phyloP scores from a whole-genome alignment of 164 flowering plant genomes.

The Berberis vulgaris region DNA sequence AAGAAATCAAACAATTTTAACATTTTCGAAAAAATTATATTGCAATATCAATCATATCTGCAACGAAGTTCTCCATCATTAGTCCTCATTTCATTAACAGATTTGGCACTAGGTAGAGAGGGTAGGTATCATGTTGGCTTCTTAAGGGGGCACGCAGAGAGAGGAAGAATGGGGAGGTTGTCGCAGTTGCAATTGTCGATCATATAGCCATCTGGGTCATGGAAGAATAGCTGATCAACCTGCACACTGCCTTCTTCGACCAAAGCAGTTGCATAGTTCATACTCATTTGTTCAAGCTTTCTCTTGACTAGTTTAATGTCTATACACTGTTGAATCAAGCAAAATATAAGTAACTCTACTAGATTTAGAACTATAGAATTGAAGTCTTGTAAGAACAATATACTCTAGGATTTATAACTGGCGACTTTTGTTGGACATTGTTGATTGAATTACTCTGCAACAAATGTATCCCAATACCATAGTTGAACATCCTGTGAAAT shows the following conservation, averaged over 20 bases:
- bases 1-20: background rate
- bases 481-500: no score
- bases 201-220: conserved; percentile 20
- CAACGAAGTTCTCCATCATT: conserved; percentile 60
- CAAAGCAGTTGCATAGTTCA: background rate
- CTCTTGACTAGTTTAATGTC: no score
- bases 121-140: background rate
- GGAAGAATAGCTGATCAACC: conserved; percentile 78
- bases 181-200: no score
- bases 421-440: no score
- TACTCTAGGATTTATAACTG: no score
- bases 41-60: conserved; percentile 48
- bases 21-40: background rate
- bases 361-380: no score
- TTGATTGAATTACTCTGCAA: no score
- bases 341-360: no score
- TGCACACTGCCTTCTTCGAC: conserved; percentile 55
- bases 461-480: no score
- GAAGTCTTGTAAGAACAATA: no score
- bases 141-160: conserved; percentile 40
- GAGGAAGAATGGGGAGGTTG: conserved; percentile 22
- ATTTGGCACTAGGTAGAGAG: conserved; percentile 1
- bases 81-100: conserved; percentile 24
- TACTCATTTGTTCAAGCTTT: no score
- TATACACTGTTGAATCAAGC: no score